Conservation (phyloP, 2,329 filamentous ascomycete species). For the Colletotrichum sp. region DNA sequence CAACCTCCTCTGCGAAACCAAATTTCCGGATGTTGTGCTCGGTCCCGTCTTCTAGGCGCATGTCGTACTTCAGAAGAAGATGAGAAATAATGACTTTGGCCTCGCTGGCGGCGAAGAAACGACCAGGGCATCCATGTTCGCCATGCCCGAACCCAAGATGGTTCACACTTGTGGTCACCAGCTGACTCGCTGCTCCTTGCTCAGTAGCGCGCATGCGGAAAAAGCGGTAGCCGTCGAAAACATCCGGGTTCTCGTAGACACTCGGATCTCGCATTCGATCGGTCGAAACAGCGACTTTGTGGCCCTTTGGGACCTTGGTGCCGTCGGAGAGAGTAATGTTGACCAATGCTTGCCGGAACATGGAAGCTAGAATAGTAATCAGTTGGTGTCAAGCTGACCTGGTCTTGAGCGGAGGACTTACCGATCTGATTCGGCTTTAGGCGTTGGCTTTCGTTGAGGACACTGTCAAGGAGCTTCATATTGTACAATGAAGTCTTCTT, state of each 20-base stretch:
- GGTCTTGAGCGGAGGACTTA: not conserved
- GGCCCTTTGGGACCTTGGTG: constrained; percentile 21
- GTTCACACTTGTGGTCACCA: constrained; percentile 30
- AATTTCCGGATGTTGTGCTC: not conserved
- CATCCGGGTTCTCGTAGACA: constrained; percentile 20
- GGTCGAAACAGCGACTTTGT: constrained; percentile 1
- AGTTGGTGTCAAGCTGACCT: not conserved
- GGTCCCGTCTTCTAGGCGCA: not conserved
- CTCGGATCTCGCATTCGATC: constrained; percentile 14
- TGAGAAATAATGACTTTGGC: constrained; percentile 31
- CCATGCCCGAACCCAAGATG: constrained; percentile 40
- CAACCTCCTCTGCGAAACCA: not conserved
- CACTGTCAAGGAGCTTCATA: constrained; percentile 26
- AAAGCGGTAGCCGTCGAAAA: constrained; percentile 25
- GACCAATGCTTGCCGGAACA: not conserved
- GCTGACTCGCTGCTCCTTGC: constrained; percentile 22
- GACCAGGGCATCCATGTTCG: constrained; percentile 38
- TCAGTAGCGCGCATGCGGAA: not conserved
- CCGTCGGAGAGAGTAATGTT: constrained; percentile 23
- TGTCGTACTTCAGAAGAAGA: constrained; percentile 35
- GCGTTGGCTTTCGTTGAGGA: constrained; percentile 27
- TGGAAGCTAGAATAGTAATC: not conserved
- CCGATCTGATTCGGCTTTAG: constrained; percentile 19
- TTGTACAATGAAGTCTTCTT: not conserved
- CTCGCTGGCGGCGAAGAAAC: constrained; percentile 40